Evolutionary conservation across 257 asterid genomes (phyloP), one percentile per base, ranked within the genome.

Genomic region (Mitragyna speciosa): DNA sequence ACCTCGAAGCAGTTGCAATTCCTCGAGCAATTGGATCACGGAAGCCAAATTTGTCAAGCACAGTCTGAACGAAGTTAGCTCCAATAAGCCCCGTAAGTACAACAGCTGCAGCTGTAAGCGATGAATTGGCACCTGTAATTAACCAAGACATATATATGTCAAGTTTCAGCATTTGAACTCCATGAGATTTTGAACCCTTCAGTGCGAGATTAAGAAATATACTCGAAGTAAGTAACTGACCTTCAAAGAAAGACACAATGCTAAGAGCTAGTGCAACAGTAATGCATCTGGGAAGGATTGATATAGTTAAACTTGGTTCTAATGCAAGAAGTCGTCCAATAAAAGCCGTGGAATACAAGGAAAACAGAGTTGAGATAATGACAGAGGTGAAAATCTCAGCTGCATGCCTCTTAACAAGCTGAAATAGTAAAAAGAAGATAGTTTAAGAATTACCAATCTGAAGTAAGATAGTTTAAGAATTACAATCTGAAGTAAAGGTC

Each of bases 251-350:
- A 56, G 97, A 88, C 8, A 92, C 94, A 75, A 95, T 95, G 95
- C 99, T 93, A 85, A 95, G 98, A 70, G 98, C 99, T 65, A 95
- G 92, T 41, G 99, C 99, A 14, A 95, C 98, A n/a, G 99, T 95
- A 61, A 95, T 91, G 91, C 99, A 95, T 92, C 99, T 91, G n/a
- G 99, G 99, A 6, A 95, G 94, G 66, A 95, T 77, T 33, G 99
- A 93, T 80, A 95, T 41, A 2, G 98, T 89, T 31, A 95, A 79
- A 77, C 86, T 80, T 54, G 95, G 94, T 77, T 95, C 98, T 20
- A 95, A 83, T 8, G 96, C 95, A 6, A 95, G 77, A 4, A 95
- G 88, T 70, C 98, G 96, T 71, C 99, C 99, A 14, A 85, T 61
- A 56, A 95, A 85, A 75, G 99, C 98, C 47, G 99, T 95, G 12